Base-by-base conservation (phyloP, 805 yeast species). In the Metschnikowia santaceciliae region DNA sequence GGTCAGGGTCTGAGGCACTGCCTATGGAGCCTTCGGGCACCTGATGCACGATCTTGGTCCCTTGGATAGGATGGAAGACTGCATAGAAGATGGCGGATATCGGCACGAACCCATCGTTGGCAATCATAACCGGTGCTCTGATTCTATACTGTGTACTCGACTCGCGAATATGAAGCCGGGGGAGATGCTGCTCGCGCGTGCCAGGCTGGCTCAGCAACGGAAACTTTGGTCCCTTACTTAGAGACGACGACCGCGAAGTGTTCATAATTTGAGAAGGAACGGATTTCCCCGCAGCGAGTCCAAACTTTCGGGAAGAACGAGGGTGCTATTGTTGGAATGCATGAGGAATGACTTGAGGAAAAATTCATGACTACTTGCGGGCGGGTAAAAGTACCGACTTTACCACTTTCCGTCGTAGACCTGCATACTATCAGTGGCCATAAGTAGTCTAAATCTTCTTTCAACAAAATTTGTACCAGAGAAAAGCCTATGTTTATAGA, bases 21-120 rank as follows among this genome's bases (percentile, higher is more conserved):
- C 54, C 58, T 23, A 84, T 80, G 3, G 87, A 75, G 5, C 90
- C 88, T 37, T 83, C 81, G 1, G 99, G 99, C 0, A 90, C 95
- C 65, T 94, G 97, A 61, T 87, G 88, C 4, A 88, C 79, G 5
- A 92, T 91, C 68, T 90, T 90, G 0, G 98, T 86, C 1, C 99
- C 99, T 61, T 90, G 96, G 0, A 94, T 88, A 0, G 97, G 97
- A 61, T 94, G 97, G 68, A 94, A 94, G 0, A 88, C 89, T 0
- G 97, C 83, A 66, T 89, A 94, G 66, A 94, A 91, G 42, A 90
- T 75, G 1, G 97, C 94, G 51, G 81, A 76, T 15, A 94, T 90
- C n/a, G 96, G 96, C 6, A 85, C 86, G 63, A 91, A 90, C 19
- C 96, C 96, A 66, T 73, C 78, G 33, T 59, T 57, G 37, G 61